Percentiles rank a stretch among this genome's conserved stretches.
Evolutionary conservation across 805 yeast species (phyloP).

Genomic region (Jamesozyma rosinii): DNA sequence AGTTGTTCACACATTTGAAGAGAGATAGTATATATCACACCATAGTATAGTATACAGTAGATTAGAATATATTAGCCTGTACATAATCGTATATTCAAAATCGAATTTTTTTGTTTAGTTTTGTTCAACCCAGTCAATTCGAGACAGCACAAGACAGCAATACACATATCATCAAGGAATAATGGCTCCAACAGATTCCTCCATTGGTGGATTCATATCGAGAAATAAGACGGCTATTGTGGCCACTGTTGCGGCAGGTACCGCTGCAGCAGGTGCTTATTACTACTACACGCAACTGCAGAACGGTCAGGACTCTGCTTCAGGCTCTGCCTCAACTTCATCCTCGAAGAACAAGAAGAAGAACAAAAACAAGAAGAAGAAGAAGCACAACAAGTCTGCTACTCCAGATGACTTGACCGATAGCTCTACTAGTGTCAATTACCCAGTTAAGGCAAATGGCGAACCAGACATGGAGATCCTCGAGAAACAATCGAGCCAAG

Average conservation of each 20-base stretch:
- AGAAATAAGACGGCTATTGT: slow-evolving; percentile 53
- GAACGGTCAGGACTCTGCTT: neutral
- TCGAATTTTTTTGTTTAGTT: too few relatives aligned
- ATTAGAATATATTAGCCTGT: neutral
- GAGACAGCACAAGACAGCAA: too few relatives aligned
- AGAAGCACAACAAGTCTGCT: slow-evolving; percentile 56
- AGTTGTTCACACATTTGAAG: too few relatives aligned
- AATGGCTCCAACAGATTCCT: neutral
- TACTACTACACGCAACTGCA: slow-evolving; percentile 36
- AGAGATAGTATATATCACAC: neutral
- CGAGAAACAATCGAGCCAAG: slow-evolving; percentile 37
- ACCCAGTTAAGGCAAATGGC: slow-evolving; percentile 49
- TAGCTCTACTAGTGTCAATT: slow-evolving; percentile 50
- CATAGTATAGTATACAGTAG: neutral
- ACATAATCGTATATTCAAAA: neutral
- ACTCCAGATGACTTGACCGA: slow-evolving; percentile 81
- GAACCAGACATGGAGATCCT: slow-evolving; percentile 47
- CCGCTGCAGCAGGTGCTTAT: slow-evolving; percentile 56
- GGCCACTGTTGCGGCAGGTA: slow-evolving; percentile 54
- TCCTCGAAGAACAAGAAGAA: slow-evolving; percentile 38
- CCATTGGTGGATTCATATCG: slow-evolving; percentile 27
- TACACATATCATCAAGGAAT: neutral
- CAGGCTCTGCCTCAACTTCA: slow-evolving; percentile 5
- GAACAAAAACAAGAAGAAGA: slow-evolving; percentile 79
- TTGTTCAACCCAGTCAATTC: too few relatives aligned